Percentiles rank a stretch among this genome's conserved stretches.
These are phyloP conservation scores for Penicillium italicum DNA, from an alignment of 2,329 filamentous ascomycete genomes.

Conservation along the genomic window DNA sequence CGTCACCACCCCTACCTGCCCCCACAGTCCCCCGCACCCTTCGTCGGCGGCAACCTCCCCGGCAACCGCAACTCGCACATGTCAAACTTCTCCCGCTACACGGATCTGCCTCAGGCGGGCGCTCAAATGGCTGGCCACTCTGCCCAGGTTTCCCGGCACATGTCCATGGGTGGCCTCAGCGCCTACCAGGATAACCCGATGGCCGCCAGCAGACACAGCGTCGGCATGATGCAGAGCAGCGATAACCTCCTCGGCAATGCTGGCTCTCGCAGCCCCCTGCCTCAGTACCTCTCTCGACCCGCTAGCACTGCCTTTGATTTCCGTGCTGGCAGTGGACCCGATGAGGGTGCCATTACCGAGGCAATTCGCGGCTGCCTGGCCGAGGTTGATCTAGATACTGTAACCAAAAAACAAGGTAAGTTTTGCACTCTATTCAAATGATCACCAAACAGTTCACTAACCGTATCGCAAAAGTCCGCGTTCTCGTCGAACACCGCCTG, in stretches of 20 bases:
- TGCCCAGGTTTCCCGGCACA: slow-evolving; percentile 45
- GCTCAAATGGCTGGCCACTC: slow-evolving; percentile 24
- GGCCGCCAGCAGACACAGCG: slow-evolving; percentile 40
- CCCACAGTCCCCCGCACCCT: slow-evolving; percentile 73
- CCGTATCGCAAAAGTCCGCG: slow-evolving; percentile 54
- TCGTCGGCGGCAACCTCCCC: slow-evolving; percentile 50
- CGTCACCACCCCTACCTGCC: slow-evolving; percentile 68
- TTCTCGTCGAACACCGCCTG: slow-evolving; percentile 85
- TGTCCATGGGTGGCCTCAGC: slow-evolving; percentile 58
- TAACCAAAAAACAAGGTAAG: slow-evolving; percentile 90
- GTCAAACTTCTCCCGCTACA: slow-evolving; percentile 62
- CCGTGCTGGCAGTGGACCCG: slow-evolving; percentile 60
- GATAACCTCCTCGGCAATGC: slow-evolving; percentile 43
- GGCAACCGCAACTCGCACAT: slow-evolving; percentile 65
- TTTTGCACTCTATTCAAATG: slow-evolving; percentile 1
- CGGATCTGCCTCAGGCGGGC: slow-evolving; percentile 53
- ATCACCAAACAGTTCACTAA: slow-evolving; percentile 4
- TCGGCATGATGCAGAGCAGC: slow-evolving; percentile 43
- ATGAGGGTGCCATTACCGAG: slow-evolving; percentile 75
- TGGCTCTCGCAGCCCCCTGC: slow-evolving; percentile 50
- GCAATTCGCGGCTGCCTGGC: slow-evolving; percentile 76
- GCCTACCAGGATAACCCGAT: slow-evolving; percentile 41
- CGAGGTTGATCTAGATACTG: slow-evolving; percentile 91
- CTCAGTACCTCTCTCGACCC: slow-evolving; percentile 48
- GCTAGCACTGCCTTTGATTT: slow-evolving; percentile 57